Base-by-base conservation (phyloP, 139 green algal genomes). In the Chlamydomonas sphaeroides region DNA sequence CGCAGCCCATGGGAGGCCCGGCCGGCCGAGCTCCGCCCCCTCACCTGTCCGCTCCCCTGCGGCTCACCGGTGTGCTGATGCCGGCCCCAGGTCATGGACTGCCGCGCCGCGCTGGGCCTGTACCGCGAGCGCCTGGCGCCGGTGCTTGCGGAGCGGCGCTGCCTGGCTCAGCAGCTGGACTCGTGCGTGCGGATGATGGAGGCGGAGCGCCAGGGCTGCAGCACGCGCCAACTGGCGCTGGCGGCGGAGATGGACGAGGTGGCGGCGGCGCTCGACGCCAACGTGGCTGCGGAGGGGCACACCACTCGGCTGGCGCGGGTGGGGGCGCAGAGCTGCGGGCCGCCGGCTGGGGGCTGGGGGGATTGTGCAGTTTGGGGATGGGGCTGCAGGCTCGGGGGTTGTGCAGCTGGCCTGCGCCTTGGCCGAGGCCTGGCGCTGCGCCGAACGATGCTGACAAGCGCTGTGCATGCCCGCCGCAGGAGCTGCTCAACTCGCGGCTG, bases 101-200 rank as follows among this genome's bases (percentile, higher is more conserved):
- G 74, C 74, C 48, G 45, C 26, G 45, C 74, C 7, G 59, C 74
- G 3, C 74, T 80, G 74, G 15, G 30, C 23, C 74, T 80, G n/a
- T 80, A 80, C 74, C 74, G 74, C 6, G 74, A 80, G 74, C 74
- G 74, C 59, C 70, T 80, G 74, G 38, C 41, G 39, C 39, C 56
- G 28, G 74, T 80, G 41, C 39, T 80, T 59, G 59, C 74, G 74
- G 74, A 80, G 74, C 59, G 74, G 59, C 59, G 74, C 39, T 25
- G 14, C 5, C 57, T 80, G 59, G 59, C 59, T 15, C 30, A 28
- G 14, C 59, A 70, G 74, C 63, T 80, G 59, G 38, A 38, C 25
- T 5, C 30, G 15, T 59, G 39, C 56, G 21, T 80, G 74, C 26
- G 25, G 28, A 41, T 28, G 59, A 57, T 48, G 59, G 74, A 80